These are phyloP conservation scores for Porphyra umbilicalis DNA, from an alignment of 31 red algal species.

Conservation along the genomic window DNA sequence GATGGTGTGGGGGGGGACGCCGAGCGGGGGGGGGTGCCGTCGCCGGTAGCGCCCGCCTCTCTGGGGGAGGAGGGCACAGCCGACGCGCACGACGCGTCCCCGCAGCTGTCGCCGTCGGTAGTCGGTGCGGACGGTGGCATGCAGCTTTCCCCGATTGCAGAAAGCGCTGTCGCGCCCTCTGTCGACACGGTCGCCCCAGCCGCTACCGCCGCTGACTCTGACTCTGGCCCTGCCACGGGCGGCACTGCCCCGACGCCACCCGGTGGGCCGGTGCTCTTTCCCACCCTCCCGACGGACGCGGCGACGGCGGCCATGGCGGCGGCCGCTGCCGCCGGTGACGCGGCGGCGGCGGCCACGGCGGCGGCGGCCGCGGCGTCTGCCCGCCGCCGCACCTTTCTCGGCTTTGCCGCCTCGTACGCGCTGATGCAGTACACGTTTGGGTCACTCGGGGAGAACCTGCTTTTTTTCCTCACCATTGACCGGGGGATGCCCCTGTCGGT, in stretches of 20 bases:
- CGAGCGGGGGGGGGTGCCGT: neutral
- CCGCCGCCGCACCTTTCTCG: slow-evolving; percentile 60
- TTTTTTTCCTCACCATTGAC: slow-evolving; percentile 85
- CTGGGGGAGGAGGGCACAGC: neutral
- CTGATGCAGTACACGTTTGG: slow-evolving; percentile 88
- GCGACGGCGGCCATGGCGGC: too few relatives aligned
- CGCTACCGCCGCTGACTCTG: neutral
- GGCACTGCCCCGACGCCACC: too few relatives aligned
- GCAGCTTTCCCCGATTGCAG: neutral
- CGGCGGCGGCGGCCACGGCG: neutral
- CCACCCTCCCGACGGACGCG: neutral
- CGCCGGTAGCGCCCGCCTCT: neutral
- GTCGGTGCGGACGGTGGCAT: neutral
- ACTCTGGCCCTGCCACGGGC: neutral
- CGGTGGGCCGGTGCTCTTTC: too few relatives aligned
- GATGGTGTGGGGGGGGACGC: neutral
- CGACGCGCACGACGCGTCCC: neutral
- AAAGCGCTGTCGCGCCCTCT: too few relatives aligned
- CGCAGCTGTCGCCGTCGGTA: neutral
- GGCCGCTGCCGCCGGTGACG: too few relatives aligned
- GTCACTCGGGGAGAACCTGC: slow-evolving; percentile 82
- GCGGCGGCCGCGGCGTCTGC: slow-evolving; percentile 10
- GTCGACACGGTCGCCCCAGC: too few relatives aligned
- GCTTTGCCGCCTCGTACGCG: slow-evolving; percentile 71
- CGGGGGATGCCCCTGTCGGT: slow-evolving; percentile 22